phyloP scores from a whole-genome alignment of 2,329 filamentous ascomycete genomes.

The Botrytis elliptica region DNA sequence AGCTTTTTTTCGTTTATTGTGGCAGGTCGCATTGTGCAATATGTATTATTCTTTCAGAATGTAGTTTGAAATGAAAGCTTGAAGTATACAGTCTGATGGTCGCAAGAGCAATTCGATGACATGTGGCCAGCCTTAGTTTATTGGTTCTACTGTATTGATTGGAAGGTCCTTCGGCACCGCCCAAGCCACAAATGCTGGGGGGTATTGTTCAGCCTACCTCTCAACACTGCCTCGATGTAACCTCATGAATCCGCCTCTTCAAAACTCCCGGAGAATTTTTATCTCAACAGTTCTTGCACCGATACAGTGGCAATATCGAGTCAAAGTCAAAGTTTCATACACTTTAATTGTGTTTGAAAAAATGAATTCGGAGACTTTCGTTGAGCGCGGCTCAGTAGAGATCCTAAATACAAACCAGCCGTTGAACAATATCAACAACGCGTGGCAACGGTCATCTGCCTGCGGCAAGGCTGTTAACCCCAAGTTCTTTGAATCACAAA shows the following conservation, averaged over 20 bases:
- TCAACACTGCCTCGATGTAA: neutral
- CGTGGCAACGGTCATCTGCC: no score
- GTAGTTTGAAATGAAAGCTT: neutral
- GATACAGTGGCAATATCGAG: fast-evolving
- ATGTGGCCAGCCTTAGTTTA: fast-evolving
- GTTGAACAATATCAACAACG: neutral
- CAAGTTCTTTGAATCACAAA: neutral
- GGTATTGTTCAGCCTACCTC: neutral
- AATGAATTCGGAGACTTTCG: neutral
- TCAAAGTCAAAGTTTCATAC: neutral
- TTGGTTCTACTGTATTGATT: no score
- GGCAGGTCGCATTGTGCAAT: neutral
- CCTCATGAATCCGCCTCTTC: neutral
- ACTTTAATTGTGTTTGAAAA: neutral
- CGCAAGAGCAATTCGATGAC: neutral
- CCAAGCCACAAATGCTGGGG: neutral
- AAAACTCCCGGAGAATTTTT: fast-evolving
- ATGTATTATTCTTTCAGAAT: neutral
- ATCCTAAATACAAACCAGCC: neutral
- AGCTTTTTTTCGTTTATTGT: neutral
- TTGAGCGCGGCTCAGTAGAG: neutral
- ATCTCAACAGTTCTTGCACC: neutral
- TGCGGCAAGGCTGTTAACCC: no score
- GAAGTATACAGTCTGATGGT: neutral
- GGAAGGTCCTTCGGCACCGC: neutral